Evolutionary conservation across 192 early-diverging fungal genomes (phyloP), one percentile per base, ranked within the genome.

Genomic region (Coemansia sp.): DNA sequence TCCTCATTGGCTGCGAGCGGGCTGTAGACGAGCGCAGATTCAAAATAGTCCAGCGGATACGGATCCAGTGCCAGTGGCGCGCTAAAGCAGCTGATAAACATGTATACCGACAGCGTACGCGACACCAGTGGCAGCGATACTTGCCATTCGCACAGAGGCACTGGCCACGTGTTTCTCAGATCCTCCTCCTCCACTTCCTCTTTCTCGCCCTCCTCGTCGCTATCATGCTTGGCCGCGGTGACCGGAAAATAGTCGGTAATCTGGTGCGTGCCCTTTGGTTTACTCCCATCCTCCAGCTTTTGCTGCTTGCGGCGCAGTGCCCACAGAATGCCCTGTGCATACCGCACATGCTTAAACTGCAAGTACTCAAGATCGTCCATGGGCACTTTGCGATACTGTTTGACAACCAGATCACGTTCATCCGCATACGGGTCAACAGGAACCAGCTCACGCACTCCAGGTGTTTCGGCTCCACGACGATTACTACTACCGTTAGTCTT

Each of bases 301-400:
- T 68, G 54, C 40, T 56, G 32, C 42, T 67, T 59, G 53, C 61
- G 57, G 9, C 68, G 53, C 35, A 56, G 24, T 29, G 65, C 58
- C 69, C 70, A 68, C 53, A 67, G 35, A 29, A 58, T 58, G 22
- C 75, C 63, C 0, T 68, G 63, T 15, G 24, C 55, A 26, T 54
- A 60, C 37, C 52, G 66, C 72, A 57, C 76, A 61, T 68, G 85
- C 74, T 56, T 60, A 42, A 65, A 68, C 32, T 79, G 65, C 3
- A 86, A 74, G 22, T 91, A 72, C 21, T 91, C 91, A 38, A 92
- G 63, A 75, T 97, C 93, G 53, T 97, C 93, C 3, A 91, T 86
- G 4, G 94, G 94, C 58, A 88, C 91, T 60, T 87, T 87, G 39
- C 90, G 74, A 14, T 70, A 56, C 18, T 57, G 40, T 41, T 79